phyloP scores from a whole-genome alignment of 805 yeast genomes.

The Jamesozyma lodderae region DNA sequence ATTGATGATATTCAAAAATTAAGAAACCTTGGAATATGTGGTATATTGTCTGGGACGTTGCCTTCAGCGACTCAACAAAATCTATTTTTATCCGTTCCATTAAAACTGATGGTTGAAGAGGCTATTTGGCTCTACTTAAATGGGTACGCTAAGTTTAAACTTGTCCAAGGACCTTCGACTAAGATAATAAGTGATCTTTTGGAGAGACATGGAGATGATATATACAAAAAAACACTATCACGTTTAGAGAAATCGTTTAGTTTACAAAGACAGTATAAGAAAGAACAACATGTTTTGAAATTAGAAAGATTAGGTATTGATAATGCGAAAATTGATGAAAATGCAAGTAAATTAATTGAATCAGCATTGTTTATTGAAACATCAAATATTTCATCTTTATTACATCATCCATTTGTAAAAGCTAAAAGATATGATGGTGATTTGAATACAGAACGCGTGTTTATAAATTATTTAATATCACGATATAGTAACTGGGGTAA shows the following conservation, averaged over 20 bases:
- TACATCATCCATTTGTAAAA: neutral
- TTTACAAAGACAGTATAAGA: constrained; percentile 15
- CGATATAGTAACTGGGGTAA: constrained; percentile 10
- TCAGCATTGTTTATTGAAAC: constrained; percentile 21
- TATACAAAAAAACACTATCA: constrained; percentile 1
- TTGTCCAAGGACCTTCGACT: constrained; percentile 36
- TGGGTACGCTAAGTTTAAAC: constrained; percentile 31
- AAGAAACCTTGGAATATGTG: constrained; percentile 59
- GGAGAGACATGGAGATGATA: neutral
- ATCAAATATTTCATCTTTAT: constrained; percentile 9
- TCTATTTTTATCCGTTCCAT: constrained; percentile 74
- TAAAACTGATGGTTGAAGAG: constrained; percentile 67
- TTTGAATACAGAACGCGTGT: neutral
- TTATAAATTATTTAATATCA: constrained; percentile 1
- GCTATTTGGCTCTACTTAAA: constrained; percentile 50
- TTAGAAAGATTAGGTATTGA: constrained; percentile 13
- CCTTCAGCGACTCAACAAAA: constrained; percentile 93
- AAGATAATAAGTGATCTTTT: constrained; percentile 2
- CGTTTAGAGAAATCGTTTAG: constrained; percentile 12
- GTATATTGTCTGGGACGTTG: constrained; percentile 73
- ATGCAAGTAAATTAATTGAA: constrained; percentile 12
- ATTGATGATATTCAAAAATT: constrained; percentile 44
- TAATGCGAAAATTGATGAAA: neutral
- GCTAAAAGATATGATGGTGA: neutral
- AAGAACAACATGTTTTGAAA: constrained; percentile 17